Evolutionary conservation across 352 stramenopile genomes (phyloP).

Genomic region (Phytophthora pluvialis): DNA sequence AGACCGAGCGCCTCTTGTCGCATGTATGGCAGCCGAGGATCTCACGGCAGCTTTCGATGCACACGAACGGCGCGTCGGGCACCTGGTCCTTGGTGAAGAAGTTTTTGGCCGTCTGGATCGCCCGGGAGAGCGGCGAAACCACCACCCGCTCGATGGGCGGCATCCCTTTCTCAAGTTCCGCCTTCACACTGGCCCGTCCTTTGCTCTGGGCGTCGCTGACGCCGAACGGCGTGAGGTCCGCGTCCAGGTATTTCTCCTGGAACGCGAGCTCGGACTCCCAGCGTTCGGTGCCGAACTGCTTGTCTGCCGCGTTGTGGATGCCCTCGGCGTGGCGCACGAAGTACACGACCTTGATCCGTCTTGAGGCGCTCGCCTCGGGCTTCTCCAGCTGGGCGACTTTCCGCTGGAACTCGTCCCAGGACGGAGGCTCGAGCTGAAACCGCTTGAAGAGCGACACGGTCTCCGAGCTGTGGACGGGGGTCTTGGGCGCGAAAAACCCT

Average conservation of each 20-base stretch:
- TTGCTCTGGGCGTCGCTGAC: conserved; percentile 56
- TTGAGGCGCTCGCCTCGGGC: conserved; percentile 12
- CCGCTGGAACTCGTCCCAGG: conserved; percentile 37
- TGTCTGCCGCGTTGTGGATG: conserved; percentile 70
- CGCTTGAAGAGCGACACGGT: conserved; percentile 41
- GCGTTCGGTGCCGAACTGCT: conserved; percentile 49
- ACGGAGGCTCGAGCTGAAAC: conserved; percentile 34
- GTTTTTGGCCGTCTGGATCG: conserved; percentile 66
- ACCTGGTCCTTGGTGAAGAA: conserved; percentile 32
- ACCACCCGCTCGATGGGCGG: conserved; percentile 64
- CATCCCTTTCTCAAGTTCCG: conserved; percentile 61
- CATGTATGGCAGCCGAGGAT: conserved; percentile 71
- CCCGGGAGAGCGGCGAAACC: conserved; percentile 70
- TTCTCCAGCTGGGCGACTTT: conserved; percentile 32
- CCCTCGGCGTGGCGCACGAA: conserved; percentile 80
- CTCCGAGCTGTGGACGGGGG: neutral
- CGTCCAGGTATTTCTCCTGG: conserved; percentile 65
- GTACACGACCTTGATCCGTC: conserved; percentile 73
- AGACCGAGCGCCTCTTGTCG: conserved; percentile 61
- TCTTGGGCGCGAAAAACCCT: conserved; percentile 39
- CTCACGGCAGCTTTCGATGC: conserved; percentile 73
- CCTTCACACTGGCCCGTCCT: conserved; percentile 36
- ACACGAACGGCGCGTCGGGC: conserved; percentile 43
- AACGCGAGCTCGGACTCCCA: conserved; percentile 74
- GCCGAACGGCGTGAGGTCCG: conserved; percentile 66